Percentiles rank a stretch among this genome's conserved stretches.
These are phyloP conservation scores for Stagonosporopsis rhizophila DNA, from an alignment of 2,329 filamentous ascomycete genomes.

Conservation along the genomic window DNA sequence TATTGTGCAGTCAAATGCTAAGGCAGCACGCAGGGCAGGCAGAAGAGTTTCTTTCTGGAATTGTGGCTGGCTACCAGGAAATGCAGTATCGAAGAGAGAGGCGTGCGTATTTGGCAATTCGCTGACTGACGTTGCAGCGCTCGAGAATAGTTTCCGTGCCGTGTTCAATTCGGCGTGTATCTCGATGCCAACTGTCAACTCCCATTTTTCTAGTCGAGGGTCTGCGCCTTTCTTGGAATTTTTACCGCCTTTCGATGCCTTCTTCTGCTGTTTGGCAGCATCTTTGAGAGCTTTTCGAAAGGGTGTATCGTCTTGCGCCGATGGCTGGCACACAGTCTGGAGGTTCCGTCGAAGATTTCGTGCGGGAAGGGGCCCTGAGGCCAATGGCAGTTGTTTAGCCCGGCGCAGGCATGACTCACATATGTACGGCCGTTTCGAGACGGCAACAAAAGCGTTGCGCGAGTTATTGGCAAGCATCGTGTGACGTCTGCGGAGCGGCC, in stretches of 20 bases:
- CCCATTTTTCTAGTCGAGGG: constrained; percentile 69
- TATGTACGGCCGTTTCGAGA: constrained; percentile 37
- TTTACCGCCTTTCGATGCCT: constrained; percentile 23
- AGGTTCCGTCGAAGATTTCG: constrained; percentile 25
- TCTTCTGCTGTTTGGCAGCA: constrained; percentile 45
- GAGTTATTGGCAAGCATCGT: constrained; percentile 39
- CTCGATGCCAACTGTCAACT: constrained; percentile 94
- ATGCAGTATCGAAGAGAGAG: constrained; percentile 84
- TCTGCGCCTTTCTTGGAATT: constrained; percentile 22
- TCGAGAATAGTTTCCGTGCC: constrained; percentile 85
- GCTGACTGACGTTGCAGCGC: constrained; percentile 58
- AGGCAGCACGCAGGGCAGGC: constrained; percentile 86
- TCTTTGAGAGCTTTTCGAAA: constrained; percentile 50
- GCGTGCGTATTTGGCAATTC: constrained; percentile 84
- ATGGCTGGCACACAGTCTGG: constrained; percentile 31
- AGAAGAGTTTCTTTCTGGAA: constrained; percentile 85
- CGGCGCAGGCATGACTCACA: constrained; percentile 40
- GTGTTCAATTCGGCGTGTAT: constrained; percentile 97
- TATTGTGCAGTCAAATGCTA: constrained; percentile 82
- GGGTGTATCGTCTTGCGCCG: constrained; percentile 36
- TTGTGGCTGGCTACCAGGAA: constrained; percentile 85
- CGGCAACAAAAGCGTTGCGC: constrained; percentile 27
- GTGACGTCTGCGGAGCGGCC: constrained; percentile 29
- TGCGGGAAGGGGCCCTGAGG: background rate
- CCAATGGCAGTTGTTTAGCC: constrained; percentile 29